These are phyloP conservation scores for Naegleria lovaniensis DNA, from an alignment of 208 protist genomes.

Conservation along the genomic window DNA sequence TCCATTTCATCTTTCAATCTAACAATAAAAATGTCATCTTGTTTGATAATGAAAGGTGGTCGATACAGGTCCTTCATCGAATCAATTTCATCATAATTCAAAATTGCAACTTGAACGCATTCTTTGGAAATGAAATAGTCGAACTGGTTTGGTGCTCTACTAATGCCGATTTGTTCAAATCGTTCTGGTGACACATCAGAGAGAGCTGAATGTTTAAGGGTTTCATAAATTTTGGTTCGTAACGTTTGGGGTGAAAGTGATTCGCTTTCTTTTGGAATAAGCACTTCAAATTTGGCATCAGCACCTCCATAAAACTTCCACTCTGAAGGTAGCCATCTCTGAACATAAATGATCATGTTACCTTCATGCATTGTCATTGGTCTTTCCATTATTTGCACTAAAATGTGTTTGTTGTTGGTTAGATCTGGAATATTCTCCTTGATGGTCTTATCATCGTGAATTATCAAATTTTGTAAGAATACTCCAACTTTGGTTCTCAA, in stretches of 20 bases:
- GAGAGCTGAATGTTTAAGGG: neutral
- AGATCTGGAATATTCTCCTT: neutral
- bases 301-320: neutral
- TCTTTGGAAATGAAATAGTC: neutral
- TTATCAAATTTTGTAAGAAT: neutral
- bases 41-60: neutral
- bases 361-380: neutral
- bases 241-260: neutral
- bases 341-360: neutral
- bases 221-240: neutral
- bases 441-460: neutral
- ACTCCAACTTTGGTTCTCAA: neutral
- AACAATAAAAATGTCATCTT: neutral
- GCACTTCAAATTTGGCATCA: neutral
- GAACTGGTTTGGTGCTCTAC: neutral
- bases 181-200: neutral
- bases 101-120: neutral
- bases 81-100: neutral
- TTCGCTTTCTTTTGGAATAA: neutral
- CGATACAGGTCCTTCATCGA: neutral
- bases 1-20: neutral
- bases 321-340: neutral
- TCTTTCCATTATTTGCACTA: neutral
- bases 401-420: neutral
- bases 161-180: neutral